Base-by-base conservation (phyloP, 192 early-diverging fungal species). In the Lunasporangiospora selenospora region DNA sequence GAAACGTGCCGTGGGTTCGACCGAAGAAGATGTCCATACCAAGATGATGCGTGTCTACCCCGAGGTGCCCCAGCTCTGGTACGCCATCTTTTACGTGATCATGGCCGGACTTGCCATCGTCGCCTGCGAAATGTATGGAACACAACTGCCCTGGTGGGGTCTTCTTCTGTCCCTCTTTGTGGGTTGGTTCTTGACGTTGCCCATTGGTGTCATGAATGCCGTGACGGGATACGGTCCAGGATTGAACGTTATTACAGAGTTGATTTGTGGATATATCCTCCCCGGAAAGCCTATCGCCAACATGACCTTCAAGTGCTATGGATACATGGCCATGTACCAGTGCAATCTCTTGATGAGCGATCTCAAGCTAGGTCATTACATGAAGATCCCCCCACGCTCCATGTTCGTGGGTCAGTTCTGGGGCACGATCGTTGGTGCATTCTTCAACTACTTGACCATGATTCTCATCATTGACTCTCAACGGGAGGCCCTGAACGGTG, bases 291-390 rank as follows among this genome's bases (percentile, higher is more conserved):
- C 83, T 3, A 70, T 84, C 18, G 75, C 69, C 37, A 80, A 77
- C 50, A 79, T 88, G 71, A 75, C 67, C 29, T 89, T 88, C 80
- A 89, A 89, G 79, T 79, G 77, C 38, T 78, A 83, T 52, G 78
- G 81, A n/a, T 79, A 77, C 57, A 77, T 78, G 48, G 78, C 84
- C 13, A 84, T 90, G 83, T 66, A 78, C 21, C 93, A 96, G 79
- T 88, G 88, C 44, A 64, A 95, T 10, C 69, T 77, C 18, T 83
- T 95, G 11, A 53, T 91, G 13, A 31, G 53, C 29, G 91, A 93
- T 75, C 76, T 94, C 43, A 94, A 94, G 60, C 77, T 93, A 7
- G 88, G 88, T 0, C 86, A 88, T 44, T 92, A 90, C 69, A 81
- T 89, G 77, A 89, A 92, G 65, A 85, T 92, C 18, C 82, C 88